phyloP scores from a whole-genome alignment of 441 rosid species.

The Melastoma candidum region DNA sequence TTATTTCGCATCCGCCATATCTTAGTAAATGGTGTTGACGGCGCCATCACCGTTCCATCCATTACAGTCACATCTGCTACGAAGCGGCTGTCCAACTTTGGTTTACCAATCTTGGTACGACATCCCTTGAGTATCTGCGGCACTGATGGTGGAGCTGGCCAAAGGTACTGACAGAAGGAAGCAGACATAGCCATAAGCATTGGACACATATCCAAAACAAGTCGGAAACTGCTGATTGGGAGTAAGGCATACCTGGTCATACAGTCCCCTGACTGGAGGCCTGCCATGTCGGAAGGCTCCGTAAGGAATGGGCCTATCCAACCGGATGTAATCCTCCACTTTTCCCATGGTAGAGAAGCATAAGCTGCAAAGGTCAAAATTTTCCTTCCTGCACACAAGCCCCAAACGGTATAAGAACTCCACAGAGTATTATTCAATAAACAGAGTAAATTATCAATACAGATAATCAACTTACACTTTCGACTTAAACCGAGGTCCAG shows the following conservation, averaged over 20 bases:
- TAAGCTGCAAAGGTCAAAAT: slow-evolving; percentile 82
- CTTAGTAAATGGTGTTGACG: slow-evolving; percentile 68
- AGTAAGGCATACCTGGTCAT: slow-evolving; percentile 25
- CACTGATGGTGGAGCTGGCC: slow-evolving; percentile 16
- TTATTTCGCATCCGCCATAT: slow-evolving; percentile 84
- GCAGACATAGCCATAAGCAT: not conserved
- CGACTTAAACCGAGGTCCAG: slow-evolving; percentile 82
- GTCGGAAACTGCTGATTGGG: not conserved
- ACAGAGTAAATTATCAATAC: not conserved
- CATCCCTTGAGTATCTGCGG: slow-evolving; percentile 13
- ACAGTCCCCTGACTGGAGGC: slow-evolving; percentile 23
- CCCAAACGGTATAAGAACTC: not conserved
- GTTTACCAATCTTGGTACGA: slow-evolving; percentile 23
- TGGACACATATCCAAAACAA: not conserved
- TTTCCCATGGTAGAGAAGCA: slow-evolving; percentile 68
- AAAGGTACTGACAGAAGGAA: slow-evolving; percentile 18
- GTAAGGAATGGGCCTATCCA: slow-evolving; percentile 44
- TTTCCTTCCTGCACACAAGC: slow-evolving; percentile 42
- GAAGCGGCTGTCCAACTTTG: slow-evolving; percentile 72
- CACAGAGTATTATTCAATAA: not conserved
- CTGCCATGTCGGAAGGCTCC: slow-evolving; percentile 22
- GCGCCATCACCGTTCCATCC: slow-evolving; percentile 79
- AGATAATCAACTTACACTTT: slow-evolving; percentile 50
- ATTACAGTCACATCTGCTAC: slow-evolving; percentile 65
- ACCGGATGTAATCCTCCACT: slow-evolving; percentile 52